Base-by-base conservation (phyloP, 768 basidiomycete species). In the Leccinellum rugosiceps region DNA sequence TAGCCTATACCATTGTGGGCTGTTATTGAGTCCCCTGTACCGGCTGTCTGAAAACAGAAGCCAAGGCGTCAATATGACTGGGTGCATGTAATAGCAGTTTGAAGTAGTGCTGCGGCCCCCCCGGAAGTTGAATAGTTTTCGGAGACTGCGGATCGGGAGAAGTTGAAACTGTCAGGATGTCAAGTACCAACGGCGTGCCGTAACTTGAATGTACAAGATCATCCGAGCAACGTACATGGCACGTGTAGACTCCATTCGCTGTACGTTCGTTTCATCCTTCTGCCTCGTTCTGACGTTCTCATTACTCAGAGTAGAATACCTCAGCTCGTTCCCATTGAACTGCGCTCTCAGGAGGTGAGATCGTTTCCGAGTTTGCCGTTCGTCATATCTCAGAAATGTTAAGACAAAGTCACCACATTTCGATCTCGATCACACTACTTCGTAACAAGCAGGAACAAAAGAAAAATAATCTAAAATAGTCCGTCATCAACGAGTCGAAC, bases 1-100 rank as follows among this genome's bases (percentile, higher is more conserved):
- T 4, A 13, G 6, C 41, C 19, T 19, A 32, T 47, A 65, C 63
- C 65, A 60, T 60, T 3, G 31, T 21, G 14, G 54, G 41, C 49
- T 58, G 65, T 30, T 21, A 41, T 25, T n/a, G 19, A 25, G 15
- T 10, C 10, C 35, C 44, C 48, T 28, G n/a, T n/a, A n/a, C n/a
- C n/a, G n/a, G n/a, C n/a, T n/a, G 23, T 25, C 50, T 3, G 45
- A 56, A 46, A 23, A 23, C 21, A 38, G 19, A 28, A n/a, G 26
- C 45, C 45, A 44, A n/a, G 60, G 26, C 17, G 35, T 31, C 50
- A 43, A 17, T 9, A 49, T 30, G 13, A 28, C 26, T 44, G 23
- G 46, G 15, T 17, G 9, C 25, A 47, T 47, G 46, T 26, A 9
- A 17, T 26, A 17, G 32, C 19, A n/a, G 35, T 38, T 38, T 35